Evolutionary conservation across 768 basidiomycete genomes (phyloP).

Genomic region (Leccinum aurantiacum): DNA sequence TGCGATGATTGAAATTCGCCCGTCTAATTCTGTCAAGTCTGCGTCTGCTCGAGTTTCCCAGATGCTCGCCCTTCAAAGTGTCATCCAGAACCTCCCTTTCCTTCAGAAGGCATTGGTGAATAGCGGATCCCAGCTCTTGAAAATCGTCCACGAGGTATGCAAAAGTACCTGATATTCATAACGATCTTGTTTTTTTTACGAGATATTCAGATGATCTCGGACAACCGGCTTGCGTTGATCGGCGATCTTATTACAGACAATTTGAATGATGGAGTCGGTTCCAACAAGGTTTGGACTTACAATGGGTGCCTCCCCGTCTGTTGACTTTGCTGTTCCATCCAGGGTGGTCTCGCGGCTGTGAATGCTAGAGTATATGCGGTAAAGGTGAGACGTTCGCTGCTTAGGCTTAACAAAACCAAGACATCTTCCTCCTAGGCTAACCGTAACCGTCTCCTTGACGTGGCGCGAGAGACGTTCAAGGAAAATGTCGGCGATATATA

Average conservation of each 20-base stretch:
- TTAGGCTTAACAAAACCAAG: background rate
- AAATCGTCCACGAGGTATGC: slow-evolving; percentile 58
- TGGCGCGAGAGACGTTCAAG: slow-evolving; percentile 91
- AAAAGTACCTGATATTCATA: background rate
- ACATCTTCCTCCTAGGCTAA: slow-evolving; percentile 51
- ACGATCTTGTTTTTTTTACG: background rate
- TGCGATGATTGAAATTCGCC: slow-evolving; percentile 58
- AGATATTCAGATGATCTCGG: slow-evolving; percentile 61
- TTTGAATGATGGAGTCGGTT: slow-evolving; percentile 70
- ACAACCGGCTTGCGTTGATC: slow-evolving; percentile 67
- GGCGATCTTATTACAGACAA: slow-evolving; percentile 55
- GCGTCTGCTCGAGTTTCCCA: slow-evolving; percentile 71
- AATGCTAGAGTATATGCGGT: slow-evolving; percentile 90
- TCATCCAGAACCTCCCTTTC: slow-evolving; percentile 66
- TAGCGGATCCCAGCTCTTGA: slow-evolving; percentile 58
- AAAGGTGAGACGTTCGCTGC: slow-evolving; percentile 41
- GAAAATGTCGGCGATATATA: slow-evolving; percentile 91
- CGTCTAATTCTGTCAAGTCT: slow-evolving; percentile 53
- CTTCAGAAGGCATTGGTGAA: slow-evolving; percentile 62
- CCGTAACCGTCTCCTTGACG: slow-evolving; percentile 82
- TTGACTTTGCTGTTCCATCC: background rate
- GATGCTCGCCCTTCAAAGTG: slow-evolving; percentile 74
- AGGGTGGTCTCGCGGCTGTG: slow-evolving; percentile 73
- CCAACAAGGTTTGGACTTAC: slow-evolving; percentile 51
- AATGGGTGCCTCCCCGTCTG: background rate